Conservation (phyloP, 176 grass and related monocot species). For the Cenchrus purpureus region DNA sequence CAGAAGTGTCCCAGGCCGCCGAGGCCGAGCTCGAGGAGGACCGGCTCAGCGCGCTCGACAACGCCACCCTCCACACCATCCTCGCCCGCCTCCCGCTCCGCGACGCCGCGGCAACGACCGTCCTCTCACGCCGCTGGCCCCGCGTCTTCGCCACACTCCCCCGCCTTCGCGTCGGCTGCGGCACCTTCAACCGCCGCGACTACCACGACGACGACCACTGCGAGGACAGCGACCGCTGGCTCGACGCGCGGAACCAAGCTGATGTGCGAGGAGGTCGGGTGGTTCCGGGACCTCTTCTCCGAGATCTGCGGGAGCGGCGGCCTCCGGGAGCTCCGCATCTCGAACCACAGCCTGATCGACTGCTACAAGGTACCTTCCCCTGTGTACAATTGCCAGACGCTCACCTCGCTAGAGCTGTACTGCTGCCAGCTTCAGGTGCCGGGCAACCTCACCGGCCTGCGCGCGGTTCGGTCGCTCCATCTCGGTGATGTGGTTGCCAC, state of each 20-base stretch:
- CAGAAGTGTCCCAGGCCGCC: background rate
- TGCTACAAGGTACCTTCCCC: background rate
- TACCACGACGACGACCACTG: background rate
- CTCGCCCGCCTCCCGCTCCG: background rate
- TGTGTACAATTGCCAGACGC: slow-evolving; percentile 8
- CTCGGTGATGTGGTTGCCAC: background rate
- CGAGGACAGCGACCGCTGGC: background rate
- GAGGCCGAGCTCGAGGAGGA: background rate
- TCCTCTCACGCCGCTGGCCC: background rate
- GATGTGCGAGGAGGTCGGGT: background rate
- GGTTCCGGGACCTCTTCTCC: background rate
- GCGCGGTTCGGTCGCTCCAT: background rate
- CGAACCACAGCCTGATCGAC: background rate
- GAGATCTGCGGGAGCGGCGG: background rate
- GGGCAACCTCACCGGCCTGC: background rate
- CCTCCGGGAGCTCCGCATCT: slow-evolving; percentile 5
- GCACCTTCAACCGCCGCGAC: slow-evolving; percentile 12
- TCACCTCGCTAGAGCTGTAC: slow-evolving; percentile 20
- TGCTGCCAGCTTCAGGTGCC: background rate
- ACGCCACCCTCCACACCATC: background rate
- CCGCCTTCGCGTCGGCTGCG: background rate
- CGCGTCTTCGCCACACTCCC: slow-evolving; percentile 28
- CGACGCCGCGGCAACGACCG: background rate
- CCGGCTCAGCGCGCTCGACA: slow-evolving; percentile 11
- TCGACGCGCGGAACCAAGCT: background rate